These are phyloP conservation scores for Phytophthora syringae DNA, from an alignment of 352 stramenopile genomes.

Conservation along the genomic window DNA sequence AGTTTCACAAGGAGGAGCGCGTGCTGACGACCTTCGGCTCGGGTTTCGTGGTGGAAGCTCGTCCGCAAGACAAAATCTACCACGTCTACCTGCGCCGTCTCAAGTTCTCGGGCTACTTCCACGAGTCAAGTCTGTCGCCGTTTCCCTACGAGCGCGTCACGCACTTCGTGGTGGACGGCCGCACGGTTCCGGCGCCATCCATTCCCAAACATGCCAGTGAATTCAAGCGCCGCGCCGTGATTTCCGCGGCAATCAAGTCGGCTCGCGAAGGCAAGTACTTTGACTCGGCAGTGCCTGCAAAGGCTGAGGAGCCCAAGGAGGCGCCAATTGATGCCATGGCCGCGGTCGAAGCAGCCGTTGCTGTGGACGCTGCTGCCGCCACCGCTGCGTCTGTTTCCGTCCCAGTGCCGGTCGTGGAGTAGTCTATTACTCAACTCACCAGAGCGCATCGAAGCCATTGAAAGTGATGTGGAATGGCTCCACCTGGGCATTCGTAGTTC, in stretches of 20 bases:
- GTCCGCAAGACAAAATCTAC: conserved; percentile 76
- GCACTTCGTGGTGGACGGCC: conserved; percentile 85
- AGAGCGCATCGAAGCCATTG: neutral
- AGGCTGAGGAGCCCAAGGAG: conserved; percentile 24
- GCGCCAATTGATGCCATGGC: conserved; percentile 28
- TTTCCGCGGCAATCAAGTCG: conserved; percentile 73
- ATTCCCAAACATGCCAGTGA: conserved; percentile 74
- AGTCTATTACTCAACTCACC: conserved; percentile 19
- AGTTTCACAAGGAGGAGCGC: conserved; percentile 79
- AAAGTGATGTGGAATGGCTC: conserved; percentile 20
- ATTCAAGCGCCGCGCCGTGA: conserved; percentile 74
- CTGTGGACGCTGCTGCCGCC: conserved; percentile 21
- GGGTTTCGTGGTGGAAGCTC: conserved; percentile 71
- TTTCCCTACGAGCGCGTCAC: conserved; percentile 90
- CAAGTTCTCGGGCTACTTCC: conserved; percentile 74
- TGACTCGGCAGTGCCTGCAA: conserved; percentile 11
- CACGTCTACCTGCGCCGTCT: conserved; percentile 80
- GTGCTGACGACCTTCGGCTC: conserved; percentile 82
- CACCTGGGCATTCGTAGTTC: conserved; percentile 24
- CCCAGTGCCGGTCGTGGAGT: conserved; percentile 34
- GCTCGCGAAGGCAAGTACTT: conserved; percentile 47
- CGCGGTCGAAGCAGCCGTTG: conserved; percentile 28
- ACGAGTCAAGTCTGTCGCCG: conserved; percentile 61
- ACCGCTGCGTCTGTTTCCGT: conserved; percentile 21
- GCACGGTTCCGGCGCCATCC: conserved; percentile 65